Base-by-base conservation (phyloP, 805 yeast genomes). In the Maudiozyma bulderi region DNA sequence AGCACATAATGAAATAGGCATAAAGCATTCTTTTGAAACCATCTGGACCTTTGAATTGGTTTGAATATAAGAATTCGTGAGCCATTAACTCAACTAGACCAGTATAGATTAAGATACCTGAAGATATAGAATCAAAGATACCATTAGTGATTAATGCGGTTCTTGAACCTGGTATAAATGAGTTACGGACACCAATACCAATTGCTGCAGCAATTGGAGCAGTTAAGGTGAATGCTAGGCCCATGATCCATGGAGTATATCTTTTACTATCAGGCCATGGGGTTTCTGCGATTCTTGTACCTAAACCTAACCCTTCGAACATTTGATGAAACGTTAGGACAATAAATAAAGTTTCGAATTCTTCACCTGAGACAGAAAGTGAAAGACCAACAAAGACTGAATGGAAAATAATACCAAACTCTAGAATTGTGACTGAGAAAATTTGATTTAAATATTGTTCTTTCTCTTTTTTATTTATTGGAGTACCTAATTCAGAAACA, bases 281-380 rank as follows among this genome's bases (percentile, higher is more conserved):
- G 0, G 78, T 72, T 32, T 73, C 73, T 1, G 88, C 84, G 37
- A 84, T 72, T 65, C 95, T 77, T 8, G 91, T 76, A 28, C 95
- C 95, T 54, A 87, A 71, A 51, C 95, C 95, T 45, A 87, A 72
- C 45, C 95, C 95, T 68, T 86, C 95, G 60, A 86, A 86, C 72
- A 81, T 73, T 66, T 86, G 95, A 63, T 87, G 89, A 73, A 79
- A 80, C 5, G 81, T 77, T 42, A 76, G 54, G n/a, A 76, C 95
- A 53, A 83, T 75, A 64, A 83, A 86, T 45, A 86, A 69, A 6
- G 86, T 76, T 50, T 71, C 76, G 61, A 86, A 86, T 61, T 84
- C 91, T 2, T 78, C 83, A 45, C 90, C 93, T 5, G 93, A 72
- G 14, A 84, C 84, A 1, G 93, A 86, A 43, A 86, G 71, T 0